These are phyloP conservation scores for Jaapia argillacea DNA, from an alignment of 768 basidiomycete species.

Conservation along the genomic window DNA sequence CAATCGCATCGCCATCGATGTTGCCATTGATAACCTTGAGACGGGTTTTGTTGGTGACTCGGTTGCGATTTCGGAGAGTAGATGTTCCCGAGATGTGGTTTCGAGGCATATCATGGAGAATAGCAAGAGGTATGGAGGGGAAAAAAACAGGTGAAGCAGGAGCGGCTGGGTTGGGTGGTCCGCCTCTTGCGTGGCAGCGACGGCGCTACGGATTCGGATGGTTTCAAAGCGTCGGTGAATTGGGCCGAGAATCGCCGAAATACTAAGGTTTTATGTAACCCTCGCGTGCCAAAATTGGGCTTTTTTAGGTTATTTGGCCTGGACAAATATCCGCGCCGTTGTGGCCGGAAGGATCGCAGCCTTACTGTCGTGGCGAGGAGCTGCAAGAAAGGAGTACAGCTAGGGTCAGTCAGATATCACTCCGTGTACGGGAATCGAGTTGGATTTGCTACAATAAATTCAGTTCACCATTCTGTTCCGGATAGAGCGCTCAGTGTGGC, in stretches of 20 bases:
- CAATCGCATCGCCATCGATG: slow-evolving; percentile 70
- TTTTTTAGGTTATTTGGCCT: too few relatives aligned
- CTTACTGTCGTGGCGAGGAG: too few relatives aligned
- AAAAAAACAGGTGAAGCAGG: slow-evolving; percentile 25
- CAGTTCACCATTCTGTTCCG: too few relatives aligned
- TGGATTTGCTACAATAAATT: too few relatives aligned
- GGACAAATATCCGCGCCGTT: too few relatives aligned
- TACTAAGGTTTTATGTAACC: slow-evolving; percentile 11
- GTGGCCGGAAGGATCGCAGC: too few relatives aligned
- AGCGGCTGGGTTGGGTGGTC: slow-evolving; percentile 28
- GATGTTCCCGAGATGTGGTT: slow-evolving; percentile 69
- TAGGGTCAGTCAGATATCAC: too few relatives aligned
- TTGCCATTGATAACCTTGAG: slow-evolving; percentile 77
- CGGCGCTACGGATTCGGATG: slow-evolving; percentile 28
- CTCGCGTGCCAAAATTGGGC: too few relatives aligned
- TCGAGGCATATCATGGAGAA: slow-evolving; percentile 83
- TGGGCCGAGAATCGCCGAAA: slow-evolving; percentile 59
- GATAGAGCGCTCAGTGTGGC: too few relatives aligned
- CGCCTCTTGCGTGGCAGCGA: slow-evolving; percentile 44
- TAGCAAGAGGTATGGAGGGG: slow-evolving; percentile 22
- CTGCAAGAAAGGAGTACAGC: too few relatives aligned
- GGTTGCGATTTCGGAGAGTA: slow-evolving; percentile 77
- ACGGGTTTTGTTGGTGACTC: slow-evolving; percentile 88
- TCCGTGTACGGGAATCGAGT: too few relatives aligned
- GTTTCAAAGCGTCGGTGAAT: slow-evolving; percentile 47